Base-by-base conservation (phyloP, 2,329 filamentous ascomycete genomes). In the Zasmidium angulare region DNA sequence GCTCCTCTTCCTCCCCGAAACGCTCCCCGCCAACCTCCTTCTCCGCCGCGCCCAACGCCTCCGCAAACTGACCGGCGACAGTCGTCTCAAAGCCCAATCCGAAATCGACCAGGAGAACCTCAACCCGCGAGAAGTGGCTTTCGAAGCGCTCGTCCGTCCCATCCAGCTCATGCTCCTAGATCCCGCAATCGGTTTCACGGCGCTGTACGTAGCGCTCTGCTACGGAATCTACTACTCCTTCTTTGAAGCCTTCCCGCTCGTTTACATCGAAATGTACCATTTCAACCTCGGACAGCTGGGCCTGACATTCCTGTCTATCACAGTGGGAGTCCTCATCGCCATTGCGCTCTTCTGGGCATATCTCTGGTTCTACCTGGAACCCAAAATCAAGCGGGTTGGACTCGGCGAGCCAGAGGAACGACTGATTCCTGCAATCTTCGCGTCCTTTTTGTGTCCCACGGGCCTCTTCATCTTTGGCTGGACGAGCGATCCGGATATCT, bases 71-170 rank as follows among this genome's bases (percentile, higher is more conserved):
- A 87, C 85, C 0, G 85, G 84, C n/a, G 80, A 82, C 64, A 61
- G 72, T 2, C 72, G 74, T 20, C 82, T 89, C 72, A 81, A 82
- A 72, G 82, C 84, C 0, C 84, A 88, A 69, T 83, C 81, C 55
- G 87, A 90, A 71, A 85, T 89, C 60, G 82, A 87, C 67, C 82
- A 86, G 71, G 77, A 75, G n/a, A 78, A 81, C 63, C 76, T 85
- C 66, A 81, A 76, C 50, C 72, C 80, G 2, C 71, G 72, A 3
- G 74, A 77, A 14, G 73, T 86, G 23, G 71, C 82, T 21, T 58
- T 80, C 46, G 82, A 87, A 40, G 82, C 85, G 0, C 76, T 89
- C 20, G 81, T 86, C 51, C 65, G 66, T 1, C 72, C 72, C 17
- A 55, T 66, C 14, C 68, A 71, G 55, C 63, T 75, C 50, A 71